Percentiles rank a stretch among this genome's conserved stretches.
phyloP scores from a whole-genome alignment of 2,329 filamentous ascomycete genomes.

The Sporothrix schenckii region DNA sequence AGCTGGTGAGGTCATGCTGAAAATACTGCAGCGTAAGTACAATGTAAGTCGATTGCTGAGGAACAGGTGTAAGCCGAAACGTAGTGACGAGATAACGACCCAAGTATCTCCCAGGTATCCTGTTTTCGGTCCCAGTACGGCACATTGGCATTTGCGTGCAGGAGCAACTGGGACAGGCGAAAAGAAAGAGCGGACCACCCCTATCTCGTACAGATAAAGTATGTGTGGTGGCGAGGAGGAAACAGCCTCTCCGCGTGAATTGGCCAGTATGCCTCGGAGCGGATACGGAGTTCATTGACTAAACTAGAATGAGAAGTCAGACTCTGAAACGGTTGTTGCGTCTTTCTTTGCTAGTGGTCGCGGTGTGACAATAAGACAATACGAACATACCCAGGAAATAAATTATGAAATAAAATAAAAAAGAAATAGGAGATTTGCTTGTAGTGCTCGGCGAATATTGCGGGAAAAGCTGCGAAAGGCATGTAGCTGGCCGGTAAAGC shows the following conservation, averaged over 20 bases:
- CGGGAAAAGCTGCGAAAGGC: background rate
- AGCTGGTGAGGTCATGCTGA: too few relatives aligned
- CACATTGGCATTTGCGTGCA: background rate
- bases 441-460: too few relatives aligned
- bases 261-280: background rate
- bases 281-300: background rate
- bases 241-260: background rate
- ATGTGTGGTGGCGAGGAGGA: constrained; percentile 17
- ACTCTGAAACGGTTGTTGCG: background rate
- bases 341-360: too few relatives aligned
- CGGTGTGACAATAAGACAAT: background rate
- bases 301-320: too few relatives aligned
- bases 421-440: background rate
- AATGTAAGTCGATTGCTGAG: too few relatives aligned
- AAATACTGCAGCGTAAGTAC: too few relatives aligned
- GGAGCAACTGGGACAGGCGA: background rate
- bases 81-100: too few relatives aligned
- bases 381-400: background rate
- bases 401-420: too few relatives aligned
- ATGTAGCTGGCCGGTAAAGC: background rate
- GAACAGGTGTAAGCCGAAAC: too few relatives aligned
- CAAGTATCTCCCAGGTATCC: constrained; percentile 5
- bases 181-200: constrained; percentile 7
- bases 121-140: background rate
- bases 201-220: background rate